phyloP scores from a whole-genome alignment of 352 stramenopile genomes.

The Pythium grandisporangium region DNA sequence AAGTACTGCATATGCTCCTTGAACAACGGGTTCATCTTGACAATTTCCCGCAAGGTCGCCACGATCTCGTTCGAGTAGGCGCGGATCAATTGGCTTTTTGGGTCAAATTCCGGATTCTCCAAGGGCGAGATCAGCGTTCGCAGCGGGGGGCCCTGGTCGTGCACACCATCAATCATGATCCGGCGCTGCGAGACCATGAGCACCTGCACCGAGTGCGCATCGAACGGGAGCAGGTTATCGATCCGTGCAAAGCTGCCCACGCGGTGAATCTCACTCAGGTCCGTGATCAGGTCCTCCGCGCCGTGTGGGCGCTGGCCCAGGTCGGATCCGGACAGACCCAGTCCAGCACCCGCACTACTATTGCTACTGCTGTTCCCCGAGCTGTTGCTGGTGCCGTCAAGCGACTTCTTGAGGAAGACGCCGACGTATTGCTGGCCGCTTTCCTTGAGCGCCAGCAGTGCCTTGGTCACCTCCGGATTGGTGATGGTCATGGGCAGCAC shows the following conservation, averaged over 20 bases:
- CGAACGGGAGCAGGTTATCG: slow-evolving; percentile 83
- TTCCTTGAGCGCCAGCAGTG: slow-evolving; percentile 82
- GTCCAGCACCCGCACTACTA: too few species aligned
- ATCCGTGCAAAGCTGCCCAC: slow-evolving; percentile 96
- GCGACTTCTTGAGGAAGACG: slow-evolving; percentile 89
- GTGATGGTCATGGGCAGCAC: slow-evolving; percentile 82
- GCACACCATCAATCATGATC: slow-evolving; percentile 68
- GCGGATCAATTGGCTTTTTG: slow-evolving; percentile 86
- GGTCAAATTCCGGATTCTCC: slow-evolving; percentile 61
- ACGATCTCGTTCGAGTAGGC: slow-evolving; percentile 98
- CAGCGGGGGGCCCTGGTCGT: slow-evolving; percentile 51
- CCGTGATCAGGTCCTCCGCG: slow-evolving; percentile 85
- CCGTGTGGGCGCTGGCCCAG: slow-evolving; percentile 23
- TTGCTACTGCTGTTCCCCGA: too few species aligned
- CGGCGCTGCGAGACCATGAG: slow-evolving; percentile 87
- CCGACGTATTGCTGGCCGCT: slow-evolving; percentile 89
- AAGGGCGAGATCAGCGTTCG: slow-evolving; percentile 61
- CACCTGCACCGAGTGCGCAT: slow-evolving; percentile 65
- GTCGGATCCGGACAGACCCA: too few species aligned
- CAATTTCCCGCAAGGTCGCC: slow-evolving; percentile 92
- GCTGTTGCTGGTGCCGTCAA: background rate
- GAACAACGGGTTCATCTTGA: slow-evolving; percentile 96
- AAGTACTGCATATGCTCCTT: slow-evolving; percentile 98
- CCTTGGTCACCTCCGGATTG: slow-evolving; percentile 80
- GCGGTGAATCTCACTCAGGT: slow-evolving; percentile 91